These are phyloP conservation scores for Yamadazyma atmosphaerica DNA, from an alignment of 1,139 yeast species.

Conservation along the genomic window DNA sequence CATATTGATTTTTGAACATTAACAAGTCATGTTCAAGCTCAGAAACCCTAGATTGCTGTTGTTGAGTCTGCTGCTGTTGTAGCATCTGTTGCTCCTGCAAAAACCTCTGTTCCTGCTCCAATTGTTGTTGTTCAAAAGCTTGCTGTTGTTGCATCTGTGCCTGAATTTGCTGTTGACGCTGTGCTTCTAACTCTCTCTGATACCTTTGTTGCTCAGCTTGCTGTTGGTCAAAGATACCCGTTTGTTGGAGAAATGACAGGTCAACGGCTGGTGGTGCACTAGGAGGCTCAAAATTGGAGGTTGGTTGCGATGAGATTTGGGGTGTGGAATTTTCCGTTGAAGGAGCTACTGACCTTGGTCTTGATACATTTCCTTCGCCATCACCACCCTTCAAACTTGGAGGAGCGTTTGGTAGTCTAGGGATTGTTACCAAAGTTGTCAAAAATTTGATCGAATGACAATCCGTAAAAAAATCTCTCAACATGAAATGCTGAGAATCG, in stretches of 20 bases:
- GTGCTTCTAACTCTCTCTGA: conserved; percentile 56
- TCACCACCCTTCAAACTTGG: conserved; percentile 66
- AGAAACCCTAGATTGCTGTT: conserved; percentile 76
- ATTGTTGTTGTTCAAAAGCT: conserved; percentile 68
- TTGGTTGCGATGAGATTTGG: conserved; percentile 36
- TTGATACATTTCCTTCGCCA: conserved; percentile 33
- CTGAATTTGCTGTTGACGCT: conserved; percentile 50
- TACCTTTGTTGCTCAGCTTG: conserved; percentile 70
- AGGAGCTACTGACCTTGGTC: conserved; percentile 38
- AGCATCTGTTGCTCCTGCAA: conserved; percentile 59
- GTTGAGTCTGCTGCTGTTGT: conserved; percentile 71
- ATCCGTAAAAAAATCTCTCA: conserved; percentile 86
- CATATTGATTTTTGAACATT: conserved; percentile 77
- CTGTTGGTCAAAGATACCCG: conserved; percentile 45
- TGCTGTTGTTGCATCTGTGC: conserved; percentile 57
- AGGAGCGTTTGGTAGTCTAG: conserved; percentile 66
- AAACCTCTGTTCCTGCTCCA: conserved; percentile 56
- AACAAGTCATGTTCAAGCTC: conserved; percentile 82
- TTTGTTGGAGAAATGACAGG: conserved; percentile 46
- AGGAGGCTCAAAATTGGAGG: conserved; percentile 27
- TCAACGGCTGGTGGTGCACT: conserved; percentile 44
- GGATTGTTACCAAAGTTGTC: conserved; percentile 82
- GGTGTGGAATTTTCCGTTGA: conserved; percentile 21
- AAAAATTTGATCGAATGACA: conserved; percentile 84
- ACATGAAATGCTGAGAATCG: conserved; percentile 73